Percentiles rank a stretch among this genome's conserved stretches.
These are phyloP conservation scores for Fusarium torreyae DNA, from an alignment of 2,329 filamentous ascomycete genomes.

Conservation along the genomic window DNA sequence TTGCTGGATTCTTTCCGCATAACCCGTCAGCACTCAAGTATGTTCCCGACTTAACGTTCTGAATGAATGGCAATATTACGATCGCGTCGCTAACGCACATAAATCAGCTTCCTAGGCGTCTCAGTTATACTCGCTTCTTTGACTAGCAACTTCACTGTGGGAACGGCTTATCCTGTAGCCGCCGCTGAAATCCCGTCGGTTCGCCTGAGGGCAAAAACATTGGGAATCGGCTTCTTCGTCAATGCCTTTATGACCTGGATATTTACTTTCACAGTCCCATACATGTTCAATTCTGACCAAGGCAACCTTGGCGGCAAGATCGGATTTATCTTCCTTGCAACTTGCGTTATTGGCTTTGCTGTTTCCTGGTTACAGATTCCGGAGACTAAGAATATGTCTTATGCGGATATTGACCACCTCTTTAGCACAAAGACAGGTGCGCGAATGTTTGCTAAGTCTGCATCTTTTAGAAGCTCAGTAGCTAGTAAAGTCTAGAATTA, in stretches of 20 bases:
- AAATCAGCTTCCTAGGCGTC: neutral
- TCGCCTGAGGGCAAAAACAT: neutral
- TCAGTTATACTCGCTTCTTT: neutral
- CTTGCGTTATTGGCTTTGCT: neutral
- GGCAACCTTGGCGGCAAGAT: slow-evolving; percentile 1
- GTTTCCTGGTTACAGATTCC: neutral
- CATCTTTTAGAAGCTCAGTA: too few relatives aligned
- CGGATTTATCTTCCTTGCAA: neutral
- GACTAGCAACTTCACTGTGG: neutral
- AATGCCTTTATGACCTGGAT: slow-evolving; percentile 1
- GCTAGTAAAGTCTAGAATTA: too few relatives aligned
- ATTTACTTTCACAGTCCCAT: neutral
- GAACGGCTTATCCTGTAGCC: neutral
- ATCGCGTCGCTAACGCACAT: too few relatives aligned
- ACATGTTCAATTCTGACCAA: slow-evolving; percentile 3
- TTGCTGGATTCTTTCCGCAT: neutral
- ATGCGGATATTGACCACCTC: slow-evolving; percentile 1
- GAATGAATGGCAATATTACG: too few relatives aligned
- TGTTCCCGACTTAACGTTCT: too few relatives aligned
- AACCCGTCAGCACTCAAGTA: neutral
- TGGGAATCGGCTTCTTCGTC: slow-evolving; percentile 1
- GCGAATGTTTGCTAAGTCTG: too few relatives aligned
- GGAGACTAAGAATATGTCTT: neutral
- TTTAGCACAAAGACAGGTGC: neutral
- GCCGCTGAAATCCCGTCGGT: neutral